phyloP scores from a whole-genome alignment of 441 rosid species.

The Hura crepitans region DNA sequence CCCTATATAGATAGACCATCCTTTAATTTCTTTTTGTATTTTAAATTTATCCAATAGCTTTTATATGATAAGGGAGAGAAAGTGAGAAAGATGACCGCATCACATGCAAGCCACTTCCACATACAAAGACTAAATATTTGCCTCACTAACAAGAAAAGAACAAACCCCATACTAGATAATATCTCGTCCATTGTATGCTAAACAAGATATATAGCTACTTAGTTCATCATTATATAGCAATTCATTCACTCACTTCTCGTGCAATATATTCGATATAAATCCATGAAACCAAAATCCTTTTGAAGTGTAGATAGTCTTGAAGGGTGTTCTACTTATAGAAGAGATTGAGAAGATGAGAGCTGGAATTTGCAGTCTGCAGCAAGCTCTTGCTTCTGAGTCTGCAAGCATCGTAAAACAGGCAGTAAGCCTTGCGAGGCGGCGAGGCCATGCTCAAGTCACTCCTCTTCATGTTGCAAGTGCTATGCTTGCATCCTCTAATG shows the following conservation, averaged over 20 bases:
- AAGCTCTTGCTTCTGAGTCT: conserved; percentile 56
- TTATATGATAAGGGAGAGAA: conserved; percentile 28
- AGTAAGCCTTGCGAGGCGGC: conserved; percentile 46
- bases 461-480: conserved; percentile 73
- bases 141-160: conserved; percentile 63
- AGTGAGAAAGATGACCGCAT: conserved; percentile 21
- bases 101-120: conserved; percentile 65
- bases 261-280: neutral
- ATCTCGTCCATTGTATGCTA: conserved; percentile 12
- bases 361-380: conserved; percentile 53
- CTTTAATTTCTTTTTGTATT: neutral
- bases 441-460: conserved; percentile 78
- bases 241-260: neutral
- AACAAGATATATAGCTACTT: conserved; percentile 9
- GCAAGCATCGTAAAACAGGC: conserved; percentile 52
- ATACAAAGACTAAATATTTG: conserved; percentile 30
- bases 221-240: conserved; percentile 3
- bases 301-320: neutral
- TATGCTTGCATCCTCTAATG: conserved; percentile 51
- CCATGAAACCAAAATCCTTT: conserved; percentile 11
- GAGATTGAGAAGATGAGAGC: conserved; percentile 46
- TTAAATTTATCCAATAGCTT: conserved; percentile 28
- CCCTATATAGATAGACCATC: conserved; percentile 28
- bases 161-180: conserved; percentile 30
- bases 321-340: neutral